These are phyloP conservation scores for Erythrophleum ivorense DNA, from an alignment of 331 rosid species.

Conservation along the genomic window DNA sequence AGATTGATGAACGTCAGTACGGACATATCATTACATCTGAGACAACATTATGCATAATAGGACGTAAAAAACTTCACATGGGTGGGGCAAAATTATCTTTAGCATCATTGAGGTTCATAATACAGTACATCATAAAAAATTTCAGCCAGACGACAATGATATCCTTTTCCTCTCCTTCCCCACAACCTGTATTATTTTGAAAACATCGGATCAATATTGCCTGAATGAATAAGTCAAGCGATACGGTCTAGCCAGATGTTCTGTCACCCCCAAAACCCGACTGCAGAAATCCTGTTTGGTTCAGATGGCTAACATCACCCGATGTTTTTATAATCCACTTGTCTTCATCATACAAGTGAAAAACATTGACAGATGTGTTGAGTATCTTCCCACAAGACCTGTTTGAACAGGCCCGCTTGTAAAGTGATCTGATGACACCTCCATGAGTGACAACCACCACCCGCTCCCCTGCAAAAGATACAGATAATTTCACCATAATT, in stretches of 20 bases:
- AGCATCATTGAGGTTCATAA: not conserved
- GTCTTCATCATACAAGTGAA: slow-evolving; percentile 65
- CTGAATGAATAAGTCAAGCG: not conserved
- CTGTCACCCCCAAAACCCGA: slow-evolving; percentile 88
- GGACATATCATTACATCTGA: not conserved
- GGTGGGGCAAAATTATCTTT: not conserved
- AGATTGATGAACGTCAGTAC: not conserved
- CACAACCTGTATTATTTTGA: slow-evolving; percentile 1
- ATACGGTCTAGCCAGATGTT: slow-evolving; percentile 68
- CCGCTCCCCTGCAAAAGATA: slow-evolving; percentile 66
- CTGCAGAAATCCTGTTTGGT: slow-evolving; percentile 57
- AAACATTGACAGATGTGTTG: slow-evolving; percentile 69
- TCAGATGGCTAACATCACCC: slow-evolving; percentile 86
- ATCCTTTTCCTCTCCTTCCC: slow-evolving; percentile 11
- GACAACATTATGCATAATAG: slow-evolving; percentile 1
- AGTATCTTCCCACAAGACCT: slow-evolving; percentile 55
- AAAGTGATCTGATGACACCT: slow-evolving; percentile 69
- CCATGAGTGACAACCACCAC: slow-evolving; percentile 78
- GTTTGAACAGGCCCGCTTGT: slow-evolving; percentile 55
- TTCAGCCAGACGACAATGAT: not conserved
- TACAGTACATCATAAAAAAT: not conserved
- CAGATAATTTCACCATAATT: slow-evolving; percentile 17
- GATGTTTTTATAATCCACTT: slow-evolving; percentile 68
- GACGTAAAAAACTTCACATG: not conserved
- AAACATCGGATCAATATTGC: not conserved